Conservation (phyloP, 306 rosid species). For the Pterocarpus macrocarpus region DNA sequence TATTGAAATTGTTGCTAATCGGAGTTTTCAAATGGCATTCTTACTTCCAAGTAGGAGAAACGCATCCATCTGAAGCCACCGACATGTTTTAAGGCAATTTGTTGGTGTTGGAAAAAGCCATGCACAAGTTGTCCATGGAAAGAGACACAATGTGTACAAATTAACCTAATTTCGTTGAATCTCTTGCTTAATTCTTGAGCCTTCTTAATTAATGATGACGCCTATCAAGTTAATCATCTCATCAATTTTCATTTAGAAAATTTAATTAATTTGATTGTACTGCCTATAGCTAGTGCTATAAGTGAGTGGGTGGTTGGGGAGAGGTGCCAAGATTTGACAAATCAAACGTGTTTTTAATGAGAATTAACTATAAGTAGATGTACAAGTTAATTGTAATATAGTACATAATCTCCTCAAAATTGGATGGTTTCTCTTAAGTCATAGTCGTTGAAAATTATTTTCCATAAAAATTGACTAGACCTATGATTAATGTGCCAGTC, state of each 20-base stretch:
- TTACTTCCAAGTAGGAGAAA: not conserved
- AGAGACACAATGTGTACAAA: not conserved
- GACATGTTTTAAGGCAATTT: not conserved
- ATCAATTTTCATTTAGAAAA: not conserved
- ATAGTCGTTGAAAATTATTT: not conserved
- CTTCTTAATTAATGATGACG: not conserved
- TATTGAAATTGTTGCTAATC: not conserved
- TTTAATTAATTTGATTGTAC: not conserved
- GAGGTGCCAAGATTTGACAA: not conserved
- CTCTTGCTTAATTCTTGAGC: not conserved
- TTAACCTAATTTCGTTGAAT: too few species aligned
- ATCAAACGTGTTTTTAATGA: not conserved
- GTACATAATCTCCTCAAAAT: not conserved
- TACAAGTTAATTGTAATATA: not conserved
- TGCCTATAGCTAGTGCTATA: not conserved
- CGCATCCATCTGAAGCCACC: not conserved
- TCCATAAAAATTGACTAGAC: not conserved
- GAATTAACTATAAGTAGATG: not conserved
- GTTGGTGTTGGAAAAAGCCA: conserved; percentile 2
- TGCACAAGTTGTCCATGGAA: conserved; percentile 1
- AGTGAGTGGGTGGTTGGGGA: not conserved
- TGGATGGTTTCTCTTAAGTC: not conserved
- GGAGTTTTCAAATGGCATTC: not conserved
- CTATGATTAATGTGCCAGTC: not conserved
- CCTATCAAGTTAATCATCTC: not conserved